phyloP scores from a whole-genome alignment of 2,329 filamentous ascomycete genomes.

The Botrytis deweyae region DNA sequence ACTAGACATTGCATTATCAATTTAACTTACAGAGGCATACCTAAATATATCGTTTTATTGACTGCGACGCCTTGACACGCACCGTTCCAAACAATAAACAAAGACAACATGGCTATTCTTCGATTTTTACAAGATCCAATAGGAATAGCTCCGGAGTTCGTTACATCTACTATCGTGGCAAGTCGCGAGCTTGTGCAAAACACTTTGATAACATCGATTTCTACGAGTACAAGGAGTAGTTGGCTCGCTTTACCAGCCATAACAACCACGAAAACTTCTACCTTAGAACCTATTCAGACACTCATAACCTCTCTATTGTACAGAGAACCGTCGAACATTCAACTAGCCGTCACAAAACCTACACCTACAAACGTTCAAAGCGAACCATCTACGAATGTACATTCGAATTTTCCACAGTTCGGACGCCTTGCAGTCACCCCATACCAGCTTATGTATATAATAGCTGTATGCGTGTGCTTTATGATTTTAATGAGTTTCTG shows the following conservation, averaged over 20 bases:
- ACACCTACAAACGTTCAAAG: neutral
- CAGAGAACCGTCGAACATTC: neutral
- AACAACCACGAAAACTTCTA: neutral
- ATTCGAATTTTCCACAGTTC: neutral
- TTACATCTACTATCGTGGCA: neutral
- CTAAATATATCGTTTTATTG: neutral
- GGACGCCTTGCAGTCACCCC: neutral
- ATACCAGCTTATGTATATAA: conserved; percentile 16
- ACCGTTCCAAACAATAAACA: neutral
- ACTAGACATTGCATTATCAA: conserved; percentile 13
- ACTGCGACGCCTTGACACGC: neutral
- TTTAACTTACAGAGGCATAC: neutral
- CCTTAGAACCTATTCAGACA: conserved; percentile 1
- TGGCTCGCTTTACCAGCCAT: neutral
- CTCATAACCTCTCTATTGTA: conserved; percentile 4
- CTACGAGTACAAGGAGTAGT: neutral
- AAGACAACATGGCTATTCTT: conserved; percentile 1
- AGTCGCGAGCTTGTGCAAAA: neutral
- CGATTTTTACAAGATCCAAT: neutral
- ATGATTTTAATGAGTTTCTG: conserved; percentile 17
- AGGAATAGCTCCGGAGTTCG: neutral
- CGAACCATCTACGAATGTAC: conserved; percentile 3
- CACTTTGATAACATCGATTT: neutral
- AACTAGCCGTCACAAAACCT: neutral
- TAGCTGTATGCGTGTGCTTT: conserved; percentile 14